phyloP scores from a whole-genome alignment of 2,329 filamentous ascomycete genomes.

The Juglanconis sp. region DNA sequence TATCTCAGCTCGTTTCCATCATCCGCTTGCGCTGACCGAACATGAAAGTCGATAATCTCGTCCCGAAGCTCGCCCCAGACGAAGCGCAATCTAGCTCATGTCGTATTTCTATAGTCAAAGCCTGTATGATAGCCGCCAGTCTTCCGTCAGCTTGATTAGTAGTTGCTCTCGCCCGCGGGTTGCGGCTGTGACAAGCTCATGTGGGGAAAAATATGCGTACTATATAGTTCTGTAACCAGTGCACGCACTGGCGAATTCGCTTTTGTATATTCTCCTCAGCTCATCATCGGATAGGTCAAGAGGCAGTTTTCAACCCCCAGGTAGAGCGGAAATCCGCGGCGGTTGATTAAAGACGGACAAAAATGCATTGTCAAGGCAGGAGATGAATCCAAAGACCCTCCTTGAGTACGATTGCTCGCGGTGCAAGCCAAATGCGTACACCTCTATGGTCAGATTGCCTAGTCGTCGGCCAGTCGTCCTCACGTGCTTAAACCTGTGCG shows the following conservation, averaged over 20 bases:
- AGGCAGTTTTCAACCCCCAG: neutral
- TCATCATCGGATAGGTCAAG: constrained; percentile 1
- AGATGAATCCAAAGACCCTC: neutral
- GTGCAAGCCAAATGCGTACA: neutral
- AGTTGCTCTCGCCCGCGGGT: neutral
- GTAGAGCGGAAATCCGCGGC: neutral
- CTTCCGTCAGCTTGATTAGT: neutral
- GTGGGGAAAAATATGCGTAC: no score
- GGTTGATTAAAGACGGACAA: neutral
- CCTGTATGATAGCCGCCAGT: neutral
- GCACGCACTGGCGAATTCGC: no score
- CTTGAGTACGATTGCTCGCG: neutral
- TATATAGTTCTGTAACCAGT: no score
- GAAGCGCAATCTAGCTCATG: neutral
- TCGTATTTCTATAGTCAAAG: neutral
- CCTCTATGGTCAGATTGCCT: neutral
- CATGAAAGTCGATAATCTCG: neutral
- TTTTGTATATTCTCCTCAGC: no score
- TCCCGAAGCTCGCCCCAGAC: neutral
- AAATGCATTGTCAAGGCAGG: neutral
- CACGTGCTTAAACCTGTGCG: neutral
- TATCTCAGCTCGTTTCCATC: neutral
- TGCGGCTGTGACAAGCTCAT: neutral
- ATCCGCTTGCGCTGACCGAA: neutral
- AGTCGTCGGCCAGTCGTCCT: neutral